Conservation (phyloP, 495 filamentous ascomycete species). For the Trichoderma asperelloides region DNA sequence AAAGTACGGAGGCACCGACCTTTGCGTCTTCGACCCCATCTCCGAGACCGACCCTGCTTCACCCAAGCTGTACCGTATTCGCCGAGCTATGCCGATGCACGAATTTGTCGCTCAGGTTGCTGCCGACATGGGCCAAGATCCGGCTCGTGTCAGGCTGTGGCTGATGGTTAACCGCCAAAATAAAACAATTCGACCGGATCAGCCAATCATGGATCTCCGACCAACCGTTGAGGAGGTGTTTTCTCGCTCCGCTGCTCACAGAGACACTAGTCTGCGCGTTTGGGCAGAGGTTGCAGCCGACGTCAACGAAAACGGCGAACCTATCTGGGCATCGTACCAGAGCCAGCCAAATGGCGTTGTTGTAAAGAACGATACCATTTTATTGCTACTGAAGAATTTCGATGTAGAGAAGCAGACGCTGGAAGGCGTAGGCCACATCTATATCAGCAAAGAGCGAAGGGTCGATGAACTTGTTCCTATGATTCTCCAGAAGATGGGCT, state of each 20-base stretch:
- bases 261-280: conserved; percentile 65
- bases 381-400: conserved; percentile 90
- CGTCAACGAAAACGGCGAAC: conserved; percentile 51
- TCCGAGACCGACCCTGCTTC: conserved; percentile 47
- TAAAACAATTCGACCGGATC: conserved; percentile 86
- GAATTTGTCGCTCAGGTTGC: conserved; percentile 65
- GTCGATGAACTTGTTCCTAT: conserved; percentile 74
- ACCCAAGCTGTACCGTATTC: conserved; percentile 57
- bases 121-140: conserved; percentile 52
- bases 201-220: conserved; percentile 65
- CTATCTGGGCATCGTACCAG: conserved; percentile 55
- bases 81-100: conserved; percentile 61
- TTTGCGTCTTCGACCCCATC: conserved; percentile 58
- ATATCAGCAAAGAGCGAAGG: conserved; percentile 78
- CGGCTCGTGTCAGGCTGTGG: conserved; percentile 71
- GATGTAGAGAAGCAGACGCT: conserved; percentile 68
- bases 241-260: conserved; percentile 49
- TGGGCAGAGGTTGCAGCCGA: conserved; percentile 74
- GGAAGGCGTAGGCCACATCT: conserved; percentile 67
- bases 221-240: conserved; percentile 75
- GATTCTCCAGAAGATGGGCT: conserved; percentile 79
- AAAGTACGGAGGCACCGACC: conserved; percentile 73
- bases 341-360: conserved; percentile 37
- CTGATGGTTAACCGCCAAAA: conserved; percentile 98
- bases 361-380: conserved; percentile 48